A percentile compares a stretch with the other conserved stretches of the same genome.
Evolutionary conservation across 1,139 yeast species (phyloP).

Genomic region (Pichia kudriavzevii): DNA sequence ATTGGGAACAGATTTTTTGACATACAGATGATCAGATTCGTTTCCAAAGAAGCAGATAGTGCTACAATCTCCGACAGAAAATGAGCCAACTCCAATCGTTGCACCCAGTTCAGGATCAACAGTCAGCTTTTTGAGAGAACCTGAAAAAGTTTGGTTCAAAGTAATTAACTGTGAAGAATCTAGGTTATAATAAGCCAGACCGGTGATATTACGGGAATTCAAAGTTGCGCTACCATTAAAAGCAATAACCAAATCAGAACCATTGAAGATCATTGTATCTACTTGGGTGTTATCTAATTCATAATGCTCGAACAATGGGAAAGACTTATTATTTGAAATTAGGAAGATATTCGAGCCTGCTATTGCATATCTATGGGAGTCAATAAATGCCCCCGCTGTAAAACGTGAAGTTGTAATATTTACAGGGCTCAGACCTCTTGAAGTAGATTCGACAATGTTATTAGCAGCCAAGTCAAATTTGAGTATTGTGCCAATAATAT

Average conservation of each 20-base stretch:
- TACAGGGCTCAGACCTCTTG: constrained; percentile 7
- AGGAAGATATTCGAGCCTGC: constrained; percentile 36
- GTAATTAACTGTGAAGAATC: constrained; percentile 5
- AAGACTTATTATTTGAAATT: constrained; percentile 5
- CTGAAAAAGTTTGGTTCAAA: constrained; percentile 16
- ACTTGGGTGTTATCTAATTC: constrained; percentile 33
- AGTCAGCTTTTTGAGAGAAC: constrained; percentile 19
- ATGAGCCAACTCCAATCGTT: constrained; percentile 72
- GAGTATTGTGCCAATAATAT: constrained; percentile 30
- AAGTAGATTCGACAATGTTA: constrained; percentile 14
- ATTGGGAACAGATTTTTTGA: constrained; percentile 30
- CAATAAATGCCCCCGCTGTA: constrained; percentile 35
- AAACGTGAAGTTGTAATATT: not conserved
- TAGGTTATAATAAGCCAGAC: constrained; percentile 18
- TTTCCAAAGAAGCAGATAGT: constrained; percentile 57
- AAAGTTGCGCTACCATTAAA: constrained; percentile 40
- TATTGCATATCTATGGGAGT: constrained; percentile 42
- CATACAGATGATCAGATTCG: constrained; percentile 45
- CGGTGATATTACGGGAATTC: constrained; percentile 13
- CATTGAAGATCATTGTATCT: constrained; percentile 38
- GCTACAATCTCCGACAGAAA: constrained; percentile 46
- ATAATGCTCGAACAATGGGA: constrained; percentile 30
- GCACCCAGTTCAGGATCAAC: constrained; percentile 20
- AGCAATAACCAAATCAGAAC: constrained; percentile 41
- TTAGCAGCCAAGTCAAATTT: constrained; percentile 19